Conservation (phyloP, 305 asterid species). For the Fraxinus greggii region DNA sequence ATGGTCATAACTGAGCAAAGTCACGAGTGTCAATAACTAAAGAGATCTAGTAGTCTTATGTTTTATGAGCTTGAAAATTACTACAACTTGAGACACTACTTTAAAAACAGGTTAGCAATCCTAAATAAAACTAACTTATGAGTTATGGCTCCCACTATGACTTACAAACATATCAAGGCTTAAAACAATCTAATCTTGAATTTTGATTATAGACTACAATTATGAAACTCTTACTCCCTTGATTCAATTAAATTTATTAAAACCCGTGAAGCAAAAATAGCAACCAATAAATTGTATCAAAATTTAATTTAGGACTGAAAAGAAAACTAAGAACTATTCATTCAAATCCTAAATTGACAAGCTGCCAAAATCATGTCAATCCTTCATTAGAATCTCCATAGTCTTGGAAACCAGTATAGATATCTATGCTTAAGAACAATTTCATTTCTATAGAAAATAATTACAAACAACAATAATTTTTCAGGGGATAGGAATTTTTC, state of each 20-base stretch:
- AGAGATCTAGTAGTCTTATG: too few species aligned
- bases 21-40: not conserved
- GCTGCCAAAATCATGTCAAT: not conserved
- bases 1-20: not conserved
- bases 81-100: too few species aligned
- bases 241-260: not conserved
- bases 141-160: not conserved
- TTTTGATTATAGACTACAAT: not conserved
- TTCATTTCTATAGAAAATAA: not conserved
- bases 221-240: not conserved
- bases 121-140: not conserved
- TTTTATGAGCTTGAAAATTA: too few species aligned
- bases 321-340: not conserved
- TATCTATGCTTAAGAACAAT: too few species aligned
- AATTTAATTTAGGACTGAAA: not conserved
- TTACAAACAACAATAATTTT: too few species aligned
- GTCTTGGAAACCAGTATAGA: not conserved
- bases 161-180: not conserved
- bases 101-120: too few species aligned
- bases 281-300: not conserved
- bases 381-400: not conserved
- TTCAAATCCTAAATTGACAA: slow-evolving; percentile 1
- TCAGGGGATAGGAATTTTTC: too few species aligned
- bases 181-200: not conserved
- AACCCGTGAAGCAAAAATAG: not conserved